phyloP scores from a whole-genome alignment of 192 early-diverging fungal species.

The Coemansia sp. region DNA sequence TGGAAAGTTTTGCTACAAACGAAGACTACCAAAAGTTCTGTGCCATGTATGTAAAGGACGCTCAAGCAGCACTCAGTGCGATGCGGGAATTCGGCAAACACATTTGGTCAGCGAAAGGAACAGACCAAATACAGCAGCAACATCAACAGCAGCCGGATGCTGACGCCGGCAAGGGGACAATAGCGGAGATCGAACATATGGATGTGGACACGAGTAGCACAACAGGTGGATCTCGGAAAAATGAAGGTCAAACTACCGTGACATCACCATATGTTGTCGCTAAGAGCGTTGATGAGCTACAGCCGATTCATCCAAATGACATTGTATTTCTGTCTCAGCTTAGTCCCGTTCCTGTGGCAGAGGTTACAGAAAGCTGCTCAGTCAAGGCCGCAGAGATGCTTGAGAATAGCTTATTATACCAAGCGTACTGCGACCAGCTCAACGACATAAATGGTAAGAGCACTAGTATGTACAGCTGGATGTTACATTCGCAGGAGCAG shows the following conservation, averaged over 20 bases:
- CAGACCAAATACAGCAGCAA: background rate
- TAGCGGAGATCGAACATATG: conserved; percentile 14
- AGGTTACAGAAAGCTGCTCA: conserved; percentile 11
- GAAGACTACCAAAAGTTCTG: conserved; percentile 22
- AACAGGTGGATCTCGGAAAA: background rate
- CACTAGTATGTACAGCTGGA: conserved; percentile 44
- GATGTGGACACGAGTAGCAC: conserved; percentile 18
- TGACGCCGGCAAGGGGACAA: background rate
- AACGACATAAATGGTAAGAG: conserved; percentile 42
- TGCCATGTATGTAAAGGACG: conserved; percentile 20
- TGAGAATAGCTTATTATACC: conserved; percentile 15
- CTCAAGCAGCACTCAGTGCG: conserved; percentile 13
- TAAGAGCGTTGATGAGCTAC: background rate
- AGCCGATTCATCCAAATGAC: conserved; percentile 32
- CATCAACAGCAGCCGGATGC: no score
- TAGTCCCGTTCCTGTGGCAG: conserved; percentile 22
- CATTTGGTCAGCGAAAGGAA: conserved; percentile 9
- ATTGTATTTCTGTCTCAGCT: conserved; percentile 45
- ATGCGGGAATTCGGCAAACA: conserved; percentile 9
- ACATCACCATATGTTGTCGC: background rate
- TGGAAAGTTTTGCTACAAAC: conserved; percentile 3
- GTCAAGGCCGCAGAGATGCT: conserved; percentile 24
- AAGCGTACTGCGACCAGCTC: conserved; percentile 31
- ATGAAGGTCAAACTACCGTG: background rate
- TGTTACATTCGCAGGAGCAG: conserved; percentile 46